These are phyloP conservation scores for Coniochaeta sp. DNA, from an alignment of 2,329 filamentous ascomycete genomes.

Conservation along the genomic window DNA sequence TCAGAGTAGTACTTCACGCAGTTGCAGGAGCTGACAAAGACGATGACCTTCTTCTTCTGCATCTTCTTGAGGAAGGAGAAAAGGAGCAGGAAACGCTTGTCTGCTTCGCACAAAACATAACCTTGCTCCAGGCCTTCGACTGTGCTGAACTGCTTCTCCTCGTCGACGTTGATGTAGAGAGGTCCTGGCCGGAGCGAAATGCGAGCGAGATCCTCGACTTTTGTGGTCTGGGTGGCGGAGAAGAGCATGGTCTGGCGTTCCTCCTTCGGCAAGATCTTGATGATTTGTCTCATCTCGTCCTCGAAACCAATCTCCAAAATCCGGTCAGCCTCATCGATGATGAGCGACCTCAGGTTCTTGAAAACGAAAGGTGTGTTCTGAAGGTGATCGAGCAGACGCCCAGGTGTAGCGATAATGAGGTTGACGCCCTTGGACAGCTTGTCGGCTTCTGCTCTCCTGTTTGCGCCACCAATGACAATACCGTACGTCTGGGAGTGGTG, in stretches of 20 bases:
- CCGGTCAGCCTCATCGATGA: constrained; percentile 95
- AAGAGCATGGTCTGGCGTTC: constrained; percentile 96
- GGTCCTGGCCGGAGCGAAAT: constrained; percentile 89
- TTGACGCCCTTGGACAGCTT: constrained; percentile 95
- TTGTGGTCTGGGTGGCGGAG: constrained; percentile 95
- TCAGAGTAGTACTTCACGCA: constrained; percentile 95
- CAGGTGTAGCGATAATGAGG: constrained; percentile 87
- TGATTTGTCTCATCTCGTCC: constrained; percentile 94
- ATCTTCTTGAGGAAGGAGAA: constrained; percentile 93
- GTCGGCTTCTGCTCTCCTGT: constrained; percentile 81
- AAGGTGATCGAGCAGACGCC: constrained; percentile 85
- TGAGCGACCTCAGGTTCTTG: constrained; percentile 85
- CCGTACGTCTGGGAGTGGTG: constrained; percentile 77
- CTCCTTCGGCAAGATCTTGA: constrained; percentile 85
- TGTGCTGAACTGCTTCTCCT: constrained; percentile 81
- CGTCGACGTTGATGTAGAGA: constrained; percentile 94
- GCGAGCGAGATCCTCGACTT: constrained; percentile 92
- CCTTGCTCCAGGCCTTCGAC: constrained; percentile 93
- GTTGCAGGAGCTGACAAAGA: constrained; percentile 89
- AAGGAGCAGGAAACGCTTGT: constrained; percentile 87
- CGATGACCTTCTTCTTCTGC: constrained; percentile 93
- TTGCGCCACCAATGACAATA: constrained; percentile 93
- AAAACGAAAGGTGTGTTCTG: constrained; percentile 88
- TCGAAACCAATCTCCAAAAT: constrained; percentile 98
- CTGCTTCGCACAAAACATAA: constrained; percentile 87